A percentile compares a stretch with the other conserved stretches of the same genome.
Evolutionary conservation across 306 rosid genomes (phyloP).

Genomic region (Pyrus bretschneideri): DNA sequence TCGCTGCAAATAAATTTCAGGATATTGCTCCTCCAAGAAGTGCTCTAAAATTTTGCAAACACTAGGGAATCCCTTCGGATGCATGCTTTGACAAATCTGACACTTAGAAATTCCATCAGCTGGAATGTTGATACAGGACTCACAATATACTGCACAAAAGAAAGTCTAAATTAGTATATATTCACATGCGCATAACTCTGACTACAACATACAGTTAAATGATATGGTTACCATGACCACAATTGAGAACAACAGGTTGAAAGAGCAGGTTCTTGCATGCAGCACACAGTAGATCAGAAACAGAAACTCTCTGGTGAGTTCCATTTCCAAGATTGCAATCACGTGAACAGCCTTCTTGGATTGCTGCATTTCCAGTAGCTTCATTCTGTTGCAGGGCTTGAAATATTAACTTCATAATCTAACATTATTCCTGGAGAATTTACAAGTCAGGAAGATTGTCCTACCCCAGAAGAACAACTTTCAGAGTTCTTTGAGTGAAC

Average conservation of each 20-base stretch:
- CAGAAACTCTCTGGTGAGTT: constrained; percentile 32
- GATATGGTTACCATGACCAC: constrained; percentile 72
- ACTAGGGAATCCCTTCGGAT: constrained; percentile 64
- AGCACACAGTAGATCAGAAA: constrained; percentile 56
- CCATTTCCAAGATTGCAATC: constrained; percentile 1
- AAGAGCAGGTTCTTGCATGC: constrained; percentile 65
- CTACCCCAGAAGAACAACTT: background rate
- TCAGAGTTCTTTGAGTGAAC: background rate
- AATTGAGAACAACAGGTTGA: constrained; percentile 71
- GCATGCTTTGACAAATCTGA: constrained; percentile 59
- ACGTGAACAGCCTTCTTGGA: background rate
- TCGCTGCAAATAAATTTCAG: no score
- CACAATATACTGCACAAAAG: constrained; percentile 50
- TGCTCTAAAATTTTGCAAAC: no score
- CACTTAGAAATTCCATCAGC: constrained; percentile 55
- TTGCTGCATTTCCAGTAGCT: background rate
- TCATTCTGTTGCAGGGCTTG: background rate
- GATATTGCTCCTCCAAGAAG: no score
- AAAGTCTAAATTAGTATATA: background rate
- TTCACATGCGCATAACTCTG: constrained; percentile 2
- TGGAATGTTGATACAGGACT: constrained; percentile 41
- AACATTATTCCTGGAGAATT: background rate
- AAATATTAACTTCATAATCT: constrained; percentile 10
- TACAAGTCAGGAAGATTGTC: constrained; percentile 2
- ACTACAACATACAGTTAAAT: background rate